Evolutionary conservation across 805 yeast species (phyloP).

Genomic region (Cyberlindnera petersonii): DNA sequence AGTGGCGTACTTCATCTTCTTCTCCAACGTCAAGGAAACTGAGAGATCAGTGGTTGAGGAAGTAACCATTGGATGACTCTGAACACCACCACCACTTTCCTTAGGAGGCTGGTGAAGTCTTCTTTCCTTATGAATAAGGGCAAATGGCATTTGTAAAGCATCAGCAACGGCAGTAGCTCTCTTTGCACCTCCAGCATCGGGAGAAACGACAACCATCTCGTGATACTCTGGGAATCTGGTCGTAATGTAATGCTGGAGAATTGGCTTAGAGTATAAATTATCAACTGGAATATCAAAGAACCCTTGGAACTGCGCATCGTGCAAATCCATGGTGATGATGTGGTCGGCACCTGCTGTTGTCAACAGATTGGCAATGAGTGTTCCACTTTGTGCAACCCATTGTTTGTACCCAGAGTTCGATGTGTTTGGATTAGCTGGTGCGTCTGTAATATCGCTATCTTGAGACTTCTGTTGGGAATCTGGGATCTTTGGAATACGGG

Average conservation of each 20-base stretch:
- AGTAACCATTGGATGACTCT: constrained; percentile 10
- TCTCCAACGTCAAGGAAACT: constrained; percentile 12
- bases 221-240: constrained; percentile 73
- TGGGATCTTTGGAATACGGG: constrained; percentile 32
- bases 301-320: constrained; percentile 97
- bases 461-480: constrained; percentile 16
- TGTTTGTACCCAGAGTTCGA: constrained; percentile 72
- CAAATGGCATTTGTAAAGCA: constrained; percentile 80
- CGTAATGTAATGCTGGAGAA: constrained; percentile 78
- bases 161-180: constrained; percentile 95
- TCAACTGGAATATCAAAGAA: constrained; percentile 96
- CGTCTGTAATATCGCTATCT: constrained; percentile 12
- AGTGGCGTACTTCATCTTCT: constrained; percentile 52
- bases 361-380: constrained; percentile 80
- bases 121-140: constrained; percentile 92
- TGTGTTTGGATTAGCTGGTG: constrained; percentile 26
- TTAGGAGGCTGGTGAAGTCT: constrained; percentile 40
- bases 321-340: constrained; percentile 95
- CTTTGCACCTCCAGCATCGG: constrained; percentile 99
- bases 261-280: constrained; percentile 83
- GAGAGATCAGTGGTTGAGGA: constrained; percentile 7
- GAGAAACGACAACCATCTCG: constrained; percentile 89
- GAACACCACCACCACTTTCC: constrained; percentile 26
- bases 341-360: constrained; percentile 96
- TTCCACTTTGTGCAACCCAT: constrained; percentile 96